Conservation (phyloP, 345 rosid species). For the Psidium friedrichsthalianum region DNA sequence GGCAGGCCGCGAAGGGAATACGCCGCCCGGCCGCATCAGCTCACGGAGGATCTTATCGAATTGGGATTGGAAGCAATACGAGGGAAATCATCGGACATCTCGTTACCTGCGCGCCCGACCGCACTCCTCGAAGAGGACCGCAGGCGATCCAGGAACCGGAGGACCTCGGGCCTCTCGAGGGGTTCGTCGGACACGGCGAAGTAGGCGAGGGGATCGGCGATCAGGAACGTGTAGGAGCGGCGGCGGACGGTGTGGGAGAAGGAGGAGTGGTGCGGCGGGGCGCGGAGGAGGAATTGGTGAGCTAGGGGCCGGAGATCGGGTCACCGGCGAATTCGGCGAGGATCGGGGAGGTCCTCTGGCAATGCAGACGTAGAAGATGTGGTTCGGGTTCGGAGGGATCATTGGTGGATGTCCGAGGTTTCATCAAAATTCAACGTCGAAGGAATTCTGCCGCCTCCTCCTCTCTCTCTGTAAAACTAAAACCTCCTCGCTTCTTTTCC, state of each 20-base stretch:
- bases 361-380: slow-evolving; percentile 51
- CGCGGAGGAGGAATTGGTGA: slow-evolving; percentile 39
- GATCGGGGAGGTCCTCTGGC: slow-evolving; percentile 41
- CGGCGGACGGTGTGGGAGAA: slow-evolving; percentile 56
- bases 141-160: slow-evolving; percentile 45
- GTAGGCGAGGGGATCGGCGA: slow-evolving; percentile 45
- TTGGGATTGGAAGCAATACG: slow-evolving; percentile 37
- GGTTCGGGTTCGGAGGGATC: slow-evolving; percentile 48
- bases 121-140: slow-evolving; percentile 39
- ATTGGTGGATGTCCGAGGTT: slow-evolving; percentile 13
- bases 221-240: slow-evolving; percentile 49
- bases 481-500: too few species aligned
- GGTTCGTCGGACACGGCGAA: slow-evolving; percentile 40
- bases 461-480: not conserved
- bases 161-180: slow-evolving; percentile 32
- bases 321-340: slow-evolving; percentile 53
- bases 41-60: slow-evolving; percentile 43
- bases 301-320: slow-evolving; percentile 45
- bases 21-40: slow-evolving; percentile 30
- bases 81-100: slow-evolving; percentile 11
- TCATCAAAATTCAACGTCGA: not conserved
- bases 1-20: slow-evolving; percentile 19
- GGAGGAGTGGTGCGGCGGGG: slow-evolving; percentile 63
- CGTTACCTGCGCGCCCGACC: slow-evolving; percentile 12
- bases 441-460: not conserved